These are phyloP conservation scores for Aureobasidium sp. DNA, from an alignment of 2,329 filamentous ascomycete genomes.

Conservation along the genomic window DNA sequence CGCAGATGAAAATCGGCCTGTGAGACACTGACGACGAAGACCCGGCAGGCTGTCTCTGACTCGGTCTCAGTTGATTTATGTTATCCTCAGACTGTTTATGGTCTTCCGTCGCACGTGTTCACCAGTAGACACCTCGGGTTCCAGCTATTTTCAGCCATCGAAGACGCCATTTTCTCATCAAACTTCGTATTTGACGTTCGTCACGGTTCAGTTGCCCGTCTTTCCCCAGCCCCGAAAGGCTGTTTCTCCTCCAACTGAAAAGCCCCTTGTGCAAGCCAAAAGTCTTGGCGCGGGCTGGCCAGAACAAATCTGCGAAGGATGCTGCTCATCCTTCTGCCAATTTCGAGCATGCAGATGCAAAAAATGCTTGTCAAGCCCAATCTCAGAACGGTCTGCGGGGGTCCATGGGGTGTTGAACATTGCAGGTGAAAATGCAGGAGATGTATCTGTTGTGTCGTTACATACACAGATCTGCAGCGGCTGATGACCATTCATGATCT, in stretches of 20 bases:
- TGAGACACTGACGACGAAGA: no score
- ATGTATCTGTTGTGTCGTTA: neutral
- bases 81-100: neutral
- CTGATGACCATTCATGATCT: neutral
- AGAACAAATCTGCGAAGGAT: neutral
- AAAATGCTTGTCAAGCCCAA: conserved; percentile 5
- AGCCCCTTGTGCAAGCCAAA: neutral
- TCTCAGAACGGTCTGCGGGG: neutral
- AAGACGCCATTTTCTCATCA: conserved; percentile 4
- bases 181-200: conserved; percentile 1
- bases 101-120: conserved; percentile 6
- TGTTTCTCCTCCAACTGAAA: neutral
- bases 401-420: no score
- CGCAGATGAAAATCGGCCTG: no score
- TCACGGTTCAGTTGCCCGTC: no score
- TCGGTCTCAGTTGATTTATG: neutral
- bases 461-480: neutral
- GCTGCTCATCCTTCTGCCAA: neutral
- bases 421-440: no score
- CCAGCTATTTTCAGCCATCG: conserved; percentile 3
- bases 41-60: neutral
- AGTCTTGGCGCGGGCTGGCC: neutral
- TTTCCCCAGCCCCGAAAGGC: no score
- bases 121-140: neutral
- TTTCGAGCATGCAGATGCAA: neutral